phyloP scores from a whole-genome alignment of 2,329 filamentous ascomycete species.

The Cyphellophora attinorum region DNA sequence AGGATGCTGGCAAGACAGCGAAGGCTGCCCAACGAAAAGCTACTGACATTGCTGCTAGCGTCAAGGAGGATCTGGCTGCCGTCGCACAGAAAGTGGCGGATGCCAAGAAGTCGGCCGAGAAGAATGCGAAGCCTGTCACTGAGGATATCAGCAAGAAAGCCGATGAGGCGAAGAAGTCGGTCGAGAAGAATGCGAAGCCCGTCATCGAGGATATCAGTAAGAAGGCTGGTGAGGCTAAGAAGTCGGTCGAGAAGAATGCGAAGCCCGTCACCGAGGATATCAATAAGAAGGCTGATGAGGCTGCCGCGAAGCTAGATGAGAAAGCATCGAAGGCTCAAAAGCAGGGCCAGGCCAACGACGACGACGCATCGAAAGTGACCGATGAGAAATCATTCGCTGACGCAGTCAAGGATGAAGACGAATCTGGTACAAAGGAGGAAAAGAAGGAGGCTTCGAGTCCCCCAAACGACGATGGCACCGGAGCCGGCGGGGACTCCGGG shows the following conservation, averaged over 20 bases:
- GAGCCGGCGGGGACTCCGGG: conserved; percentile 13
- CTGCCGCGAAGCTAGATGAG: background rate
- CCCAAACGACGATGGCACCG: conserved; percentile 17
- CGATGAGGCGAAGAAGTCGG: background rate
- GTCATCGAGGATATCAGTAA: background rate
- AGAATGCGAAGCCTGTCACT: background rate
- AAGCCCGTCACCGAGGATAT: background rate
- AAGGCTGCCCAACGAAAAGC: background rate
- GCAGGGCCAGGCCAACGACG: too few relatives aligned
- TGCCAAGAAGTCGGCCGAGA: background rate
- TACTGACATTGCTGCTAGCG: background rate
- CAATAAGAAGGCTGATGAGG: background rate
- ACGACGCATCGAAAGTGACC: conserved; percentile 2
- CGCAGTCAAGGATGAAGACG: conserved; percentile 4
- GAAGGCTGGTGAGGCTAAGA: background rate
- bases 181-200: background rate
- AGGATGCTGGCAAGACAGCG: background rate
- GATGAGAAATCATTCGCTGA: conserved; percentile 8
- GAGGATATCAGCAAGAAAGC: background rate
- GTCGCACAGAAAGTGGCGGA: background rate
- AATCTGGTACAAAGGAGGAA: background rate
- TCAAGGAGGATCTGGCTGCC: background rate
- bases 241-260: background rate
- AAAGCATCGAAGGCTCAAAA: background rate
- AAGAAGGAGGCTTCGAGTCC: conserved; percentile 6